Percentiles rank a stretch among this genome's conserved stretches.
Evolutionary conservation across 495 filamentous ascomycete species (phyloP).

Genomic region (Xylaria flabelliformis): DNA sequence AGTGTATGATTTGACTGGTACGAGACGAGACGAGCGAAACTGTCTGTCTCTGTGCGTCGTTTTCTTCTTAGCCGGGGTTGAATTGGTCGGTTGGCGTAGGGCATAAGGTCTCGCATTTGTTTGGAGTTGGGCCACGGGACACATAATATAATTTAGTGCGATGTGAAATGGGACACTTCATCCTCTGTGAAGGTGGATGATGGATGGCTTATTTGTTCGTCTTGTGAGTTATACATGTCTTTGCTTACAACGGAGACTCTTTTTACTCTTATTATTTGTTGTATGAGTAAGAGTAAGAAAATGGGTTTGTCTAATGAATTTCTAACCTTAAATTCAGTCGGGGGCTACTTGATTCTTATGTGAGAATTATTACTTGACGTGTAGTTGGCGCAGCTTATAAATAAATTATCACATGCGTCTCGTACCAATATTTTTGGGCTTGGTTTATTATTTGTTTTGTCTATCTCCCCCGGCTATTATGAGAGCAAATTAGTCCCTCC

Average conservation of each 20-base stretch:
- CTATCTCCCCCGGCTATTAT: neutral
- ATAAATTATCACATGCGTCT: neutral
- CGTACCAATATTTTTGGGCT: neutral
- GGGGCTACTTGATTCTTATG: neutral
- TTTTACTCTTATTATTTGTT: neutral
- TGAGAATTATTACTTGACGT: neutral
- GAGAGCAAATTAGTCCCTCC: neutral
- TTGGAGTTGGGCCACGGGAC: constrained; percentile 4
- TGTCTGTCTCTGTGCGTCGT: neutral
- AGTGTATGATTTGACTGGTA: constrained; percentile 24
- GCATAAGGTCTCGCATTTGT: constrained; percentile 6
- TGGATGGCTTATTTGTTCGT: neutral
- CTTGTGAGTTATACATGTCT: neutral
- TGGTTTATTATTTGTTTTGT: neutral
- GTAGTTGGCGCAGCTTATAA: neutral
- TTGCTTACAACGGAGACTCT: no score
- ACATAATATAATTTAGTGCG: constrained; percentile 4
- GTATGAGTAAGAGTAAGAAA: neutral
- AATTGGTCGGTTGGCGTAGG: constrained; percentile 6
- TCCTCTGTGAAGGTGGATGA: neutral
- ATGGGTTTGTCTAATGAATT: neutral
- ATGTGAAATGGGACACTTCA: neutral
- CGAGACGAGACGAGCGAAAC: neutral
- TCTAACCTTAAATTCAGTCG: neutral
- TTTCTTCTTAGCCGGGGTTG: neutral